Conservation (phyloP, 176 grass and related monocot species). For the Sorghum bicolor region DNA sequence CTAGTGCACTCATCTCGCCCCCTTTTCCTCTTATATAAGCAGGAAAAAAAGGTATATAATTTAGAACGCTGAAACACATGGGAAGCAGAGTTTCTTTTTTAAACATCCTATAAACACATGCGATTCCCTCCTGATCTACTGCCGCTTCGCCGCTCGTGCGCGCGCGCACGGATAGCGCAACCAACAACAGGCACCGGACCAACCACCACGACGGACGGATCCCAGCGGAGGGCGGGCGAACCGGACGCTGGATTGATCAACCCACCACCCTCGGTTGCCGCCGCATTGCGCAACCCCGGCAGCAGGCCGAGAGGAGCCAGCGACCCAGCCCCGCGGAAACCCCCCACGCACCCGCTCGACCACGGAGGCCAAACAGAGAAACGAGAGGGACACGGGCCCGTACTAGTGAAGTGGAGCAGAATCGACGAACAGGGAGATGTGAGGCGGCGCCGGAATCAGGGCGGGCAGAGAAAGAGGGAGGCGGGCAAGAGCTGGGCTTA, state of each 20-base stretch:
- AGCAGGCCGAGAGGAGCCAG: background rate
- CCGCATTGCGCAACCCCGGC: constrained; percentile 5
- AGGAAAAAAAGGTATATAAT: background rate
- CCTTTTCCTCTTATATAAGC: background rate
- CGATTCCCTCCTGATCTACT: constrained; percentile 32
- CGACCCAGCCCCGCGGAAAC: background rate
- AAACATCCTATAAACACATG: constrained; percentile 18
- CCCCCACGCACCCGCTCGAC: background rate
- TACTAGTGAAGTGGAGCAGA: background rate
- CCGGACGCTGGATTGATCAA: background rate
- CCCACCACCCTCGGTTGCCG: background rate
- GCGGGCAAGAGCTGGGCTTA: constrained; percentile 18
- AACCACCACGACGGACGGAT: background rate
- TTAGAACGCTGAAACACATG: constrained; percentile 25
- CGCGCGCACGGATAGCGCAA: constrained; percentile 11
- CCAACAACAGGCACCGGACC: background rate
- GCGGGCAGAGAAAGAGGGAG: background rate
- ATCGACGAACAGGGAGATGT: background rate
- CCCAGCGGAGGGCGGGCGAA: background rate
- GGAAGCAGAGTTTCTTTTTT: background rate
- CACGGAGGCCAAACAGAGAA: background rate
- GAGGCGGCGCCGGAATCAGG: background rate
- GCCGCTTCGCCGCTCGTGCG: background rate
- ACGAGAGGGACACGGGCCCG: background rate
- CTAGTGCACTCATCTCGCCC: background rate